Evolutionary conservation across 805 yeast genomes (phyloP).

Genomic region (Nakazawaea ishiwadae): DNA sequence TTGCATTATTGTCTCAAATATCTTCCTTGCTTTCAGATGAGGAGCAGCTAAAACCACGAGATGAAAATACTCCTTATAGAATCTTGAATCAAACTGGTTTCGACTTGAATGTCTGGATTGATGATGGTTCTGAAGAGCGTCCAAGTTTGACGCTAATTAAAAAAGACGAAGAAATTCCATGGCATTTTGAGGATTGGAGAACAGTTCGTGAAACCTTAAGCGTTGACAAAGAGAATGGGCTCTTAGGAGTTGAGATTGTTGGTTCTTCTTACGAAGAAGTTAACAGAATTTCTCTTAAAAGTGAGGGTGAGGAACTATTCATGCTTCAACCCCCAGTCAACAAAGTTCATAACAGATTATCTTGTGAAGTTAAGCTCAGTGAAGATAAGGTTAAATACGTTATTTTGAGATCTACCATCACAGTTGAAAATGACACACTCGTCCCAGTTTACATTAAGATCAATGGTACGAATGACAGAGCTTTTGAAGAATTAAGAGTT

Average conservation of each 20-base stretch:
- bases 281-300: constrained; percentile 57
- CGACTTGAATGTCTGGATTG: constrained; percentile 80
- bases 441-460: constrained; percentile 45
- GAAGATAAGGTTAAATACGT: constrained; percentile 78
- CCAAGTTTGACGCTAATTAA: constrained; percentile 31
- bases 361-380: constrained; percentile 65
- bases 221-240: constrained; percentile 55
- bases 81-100: constrained; percentile 83
- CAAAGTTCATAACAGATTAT: constrained; percentile 63
- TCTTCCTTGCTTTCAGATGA: constrained; percentile 47
- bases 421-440: constrained; percentile 63
- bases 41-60: constrained; percentile 58
- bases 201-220: constrained; percentile 74
- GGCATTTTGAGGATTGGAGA: constrained; percentile 97
- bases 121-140: constrained; percentile 30
- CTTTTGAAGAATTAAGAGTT: constrained; percentile 31
- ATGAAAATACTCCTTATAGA: constrained; percentile 76
- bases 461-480: constrained; percentile 26
- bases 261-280: constrained; percentile 53
- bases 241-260: constrained; percentile 57
- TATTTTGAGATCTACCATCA: constrained; percentile 70
- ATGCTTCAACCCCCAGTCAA: constrained; percentile 55
- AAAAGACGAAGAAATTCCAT: constrained; percentile 52
- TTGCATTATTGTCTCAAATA: constrained; percentile 72
- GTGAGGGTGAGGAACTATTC: constrained; percentile 80